Percentiles rank a stretch among this genome's conserved stretches.
These are phyloP conservation scores for Perilla frutescens DNA, from an alignment of 257 asterid genomes.

Conservation along the genomic window DNA sequence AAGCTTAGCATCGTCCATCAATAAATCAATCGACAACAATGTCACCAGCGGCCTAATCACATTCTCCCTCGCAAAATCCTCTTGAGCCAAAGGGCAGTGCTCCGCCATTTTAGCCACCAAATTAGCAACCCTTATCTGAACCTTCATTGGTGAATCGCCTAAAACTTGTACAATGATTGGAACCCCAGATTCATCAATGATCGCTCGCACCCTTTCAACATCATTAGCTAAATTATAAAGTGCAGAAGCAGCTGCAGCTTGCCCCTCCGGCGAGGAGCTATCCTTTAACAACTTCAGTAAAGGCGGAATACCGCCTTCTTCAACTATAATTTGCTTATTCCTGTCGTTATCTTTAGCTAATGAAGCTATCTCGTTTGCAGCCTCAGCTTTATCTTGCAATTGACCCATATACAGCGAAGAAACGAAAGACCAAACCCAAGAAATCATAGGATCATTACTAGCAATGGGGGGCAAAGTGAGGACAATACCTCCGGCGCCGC, in stretches of 20 bases:
- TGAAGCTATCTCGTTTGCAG: slow-evolving; percentile 71
- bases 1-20: slow-evolving; percentile 58
- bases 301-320: slow-evolving; percentile 81
- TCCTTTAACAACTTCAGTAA: slow-evolving; percentile 68
- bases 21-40: slow-evolving; percentile 57
- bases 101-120: slow-evolving; percentile 82
- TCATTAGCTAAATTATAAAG: slow-evolving; percentile 63
- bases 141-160: slow-evolving; percentile 60
- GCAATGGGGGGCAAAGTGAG: slow-evolving; percentile 87
- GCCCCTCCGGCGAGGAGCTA: slow-evolving; percentile 62
- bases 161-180: slow-evolving; percentile 68
- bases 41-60: slow-evolving; percentile 84
- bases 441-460: slow-evolving; percentile 80
- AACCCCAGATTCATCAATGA: slow-evolving; percentile 60
- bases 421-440: slow-evolving; percentile 87
- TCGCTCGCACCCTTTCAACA: slow-evolving; percentile 54
- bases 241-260: slow-evolving; percentile 69
- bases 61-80: slow-evolving; percentile 81
- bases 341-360: slow-evolving; percentile 84
- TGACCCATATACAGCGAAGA: slow-evolving; percentile 73
- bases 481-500: slow-evolving; percentile 63
- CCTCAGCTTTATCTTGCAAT: slow-evolving; percentile 62
- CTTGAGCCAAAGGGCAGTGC: slow-evolving; percentile 62
- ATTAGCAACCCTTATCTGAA: slow-evolving; percentile 64
- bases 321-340: slow-evolving; percentile 81